Base-by-base conservation (phyloP, 2,329 filamentous ascomycete species). In the Gaeumannomyces sp. region DNA sequence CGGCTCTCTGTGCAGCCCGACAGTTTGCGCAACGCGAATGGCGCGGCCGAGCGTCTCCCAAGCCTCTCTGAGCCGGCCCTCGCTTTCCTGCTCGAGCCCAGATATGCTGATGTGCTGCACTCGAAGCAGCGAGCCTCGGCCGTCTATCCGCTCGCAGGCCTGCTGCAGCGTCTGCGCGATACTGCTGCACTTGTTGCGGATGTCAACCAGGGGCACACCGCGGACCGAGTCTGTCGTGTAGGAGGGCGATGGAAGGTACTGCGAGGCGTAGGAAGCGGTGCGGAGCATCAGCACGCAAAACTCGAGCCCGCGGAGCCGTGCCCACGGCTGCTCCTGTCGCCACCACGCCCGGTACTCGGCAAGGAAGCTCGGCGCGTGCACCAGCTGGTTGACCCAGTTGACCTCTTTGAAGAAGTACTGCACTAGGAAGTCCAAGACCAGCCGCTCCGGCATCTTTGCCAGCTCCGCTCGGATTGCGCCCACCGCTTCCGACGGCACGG, bases 271-370 rank as follows among this genome's bases (percentile, higher is more conserved):
- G 4, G n/a, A n/a, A n/a, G 5, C n/a, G 7, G 16, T 59, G n/a
- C 57, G n/a, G 7, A 29, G 57, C n/a, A 59, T 27, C n/a, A 59
- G 25, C 16, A 29, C 57, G 6, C n/a, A n/a, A n/a, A 59, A 59
- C 57, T 59, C 57, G 57, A 59, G 14, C 22, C 28, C 57, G 25
- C n/a, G 14, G 25, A 59, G n/a, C 22, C n/a, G 57, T 10, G 57
- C 57, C n/a, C n/a, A 28, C n/a, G 57, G 33, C 33, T 35, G 33
- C 33, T 35, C 10, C 33, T 35, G 33, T 14, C 33, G 33, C 57
- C 57, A 59, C 57, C 57, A 59, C 25, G 14, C n/a, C 57, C 16
- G 22, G 57, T 59, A 59, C 57, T 59, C n/a, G n/a, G 27, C 57
- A 8, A 59, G 57, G 57, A 59, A 59, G n/a, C n/a, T 59, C 7